phyloP scores from a whole-genome alignment of 768 basidiomycete species.

The Inosperma sp. region DNA sequence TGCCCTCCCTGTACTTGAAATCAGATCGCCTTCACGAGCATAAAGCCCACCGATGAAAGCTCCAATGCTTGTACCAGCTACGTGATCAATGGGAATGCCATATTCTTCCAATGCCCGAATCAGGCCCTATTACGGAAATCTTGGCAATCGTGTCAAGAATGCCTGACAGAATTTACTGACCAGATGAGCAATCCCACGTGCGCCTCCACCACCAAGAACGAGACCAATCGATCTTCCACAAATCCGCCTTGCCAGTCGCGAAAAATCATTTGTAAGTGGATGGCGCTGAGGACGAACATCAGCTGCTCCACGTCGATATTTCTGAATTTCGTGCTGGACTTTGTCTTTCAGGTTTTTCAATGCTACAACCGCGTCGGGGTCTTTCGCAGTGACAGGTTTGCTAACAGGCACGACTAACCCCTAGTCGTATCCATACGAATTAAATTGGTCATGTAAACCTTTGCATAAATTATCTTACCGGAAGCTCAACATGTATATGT shows the following conservation, averaged over 20 bases:
- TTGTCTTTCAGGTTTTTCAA: constrained; percentile 90
- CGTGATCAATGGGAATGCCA: constrained; percentile 90
- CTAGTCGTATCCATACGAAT: constrained; percentile 32
- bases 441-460: neutral
- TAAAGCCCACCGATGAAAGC: constrained; percentile 92
- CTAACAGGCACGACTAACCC: constrained; percentile 64
- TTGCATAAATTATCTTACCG: constrained; percentile 40
- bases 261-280: constrained; percentile 88
- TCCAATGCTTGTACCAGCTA: constrained; percentile 91
- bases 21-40: constrained; percentile 88
- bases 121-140: constrained; percentile 59
- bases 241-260: constrained; percentile 81
- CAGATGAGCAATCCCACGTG: constrained; percentile 58
- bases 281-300: constrained; percentile 67
- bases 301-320: constrained; percentile 66
- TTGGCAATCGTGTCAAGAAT: neutral
- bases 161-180: constrained; percentile 20
- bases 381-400: constrained; percentile 60
- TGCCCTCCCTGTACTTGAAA: constrained; percentile 77
- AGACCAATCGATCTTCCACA: constrained; percentile 93
- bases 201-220: constrained; percentile 96
- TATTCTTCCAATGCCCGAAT: constrained; percentile 89
- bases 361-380: constrained; percentile 83
- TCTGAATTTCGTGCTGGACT: constrained; percentile 85
- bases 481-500: constrained; percentile 91